Evolutionary conservation across 768 basidiomycete genomes (phyloP), one percentile per base, ranked within the genome.

Genomic region (Aureoboletus auriporus): DNA sequence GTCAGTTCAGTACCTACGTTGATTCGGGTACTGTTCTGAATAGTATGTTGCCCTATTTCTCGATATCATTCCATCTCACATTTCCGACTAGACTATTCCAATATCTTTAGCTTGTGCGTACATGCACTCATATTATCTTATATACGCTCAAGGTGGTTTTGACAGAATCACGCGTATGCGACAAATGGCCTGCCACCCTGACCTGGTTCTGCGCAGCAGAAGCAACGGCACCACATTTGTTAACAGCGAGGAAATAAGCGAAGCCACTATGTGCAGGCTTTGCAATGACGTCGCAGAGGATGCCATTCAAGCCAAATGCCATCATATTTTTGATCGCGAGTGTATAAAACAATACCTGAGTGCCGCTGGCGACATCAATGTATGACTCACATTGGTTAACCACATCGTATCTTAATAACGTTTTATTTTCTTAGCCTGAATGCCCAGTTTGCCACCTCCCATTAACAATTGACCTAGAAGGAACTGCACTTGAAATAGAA

Each of bases 241-340:
- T n/a, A 64, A 74, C 7, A 64, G 65, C 27, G 78, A 82, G 16
- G 79, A 85, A 28, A 62, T 74, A 6, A 78, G 75, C 10, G 91
- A 95, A 64, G 85, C 84, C 3, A 86, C 89, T 0, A 80, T 97
- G 8, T 99, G 96, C 62, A 79, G 96, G 46, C 70, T 99, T n/a
- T 99, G 96, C 69, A 91, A 93, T 58, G 96, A 99, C 57, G 76
- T 96, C 35, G 95, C 92, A 0, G 96, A 99, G 69, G 96, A 99
- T 60, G 93, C 96, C 4, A 97, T 99, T 53, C 83, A 91, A 62
- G 85, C 93, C 23, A 89, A 84, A 57, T 99, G 96, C 63, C 82
- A 80, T 35, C 96, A 99, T 62, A 85, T 96, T 53, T 99, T 96
- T 60, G 93, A 97, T 64, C 80, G 96, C 47, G 90, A 93, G 63